These are phyloP conservation scores for Exophiala viscosa DNA, from an alignment of 2,329 filamentous ascomycete genomes.

Conservation along the genomic window DNA sequence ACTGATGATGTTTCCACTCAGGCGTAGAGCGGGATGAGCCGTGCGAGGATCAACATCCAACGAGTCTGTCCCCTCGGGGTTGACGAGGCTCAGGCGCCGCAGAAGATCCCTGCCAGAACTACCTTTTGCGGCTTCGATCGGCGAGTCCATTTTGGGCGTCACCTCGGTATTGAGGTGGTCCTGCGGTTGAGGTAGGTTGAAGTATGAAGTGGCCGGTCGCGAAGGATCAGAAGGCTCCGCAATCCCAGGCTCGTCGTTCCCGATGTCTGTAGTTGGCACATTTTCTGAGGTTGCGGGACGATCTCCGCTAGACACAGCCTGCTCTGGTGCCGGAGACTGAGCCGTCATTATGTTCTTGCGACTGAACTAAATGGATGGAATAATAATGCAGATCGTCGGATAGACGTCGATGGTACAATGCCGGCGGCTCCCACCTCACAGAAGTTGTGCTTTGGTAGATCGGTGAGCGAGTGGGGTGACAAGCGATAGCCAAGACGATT, in stretches of 20 bases:
- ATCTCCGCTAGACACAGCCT: not conserved
- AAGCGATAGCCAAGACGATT: too few species aligned
- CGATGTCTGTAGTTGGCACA: not conserved
- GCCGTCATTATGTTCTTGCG: not conserved
- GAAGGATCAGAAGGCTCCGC: conserved; percentile 35
- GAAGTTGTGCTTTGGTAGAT: too few species aligned
- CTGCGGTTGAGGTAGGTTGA: conserved; percentile 20
- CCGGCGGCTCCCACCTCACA: too few species aligned
- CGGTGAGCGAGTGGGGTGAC: too few species aligned
- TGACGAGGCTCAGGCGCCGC: conserved; percentile 49
- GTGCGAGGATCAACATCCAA: conserved; percentile 52
- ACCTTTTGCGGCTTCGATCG: conserved; percentile 43
- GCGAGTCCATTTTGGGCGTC: conserved; percentile 25
- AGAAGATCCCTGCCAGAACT: conserved; percentile 50
- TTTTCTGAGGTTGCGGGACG: conserved; percentile 4
- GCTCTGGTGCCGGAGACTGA: not conserved
- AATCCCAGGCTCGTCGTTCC: conserved; percentile 5
- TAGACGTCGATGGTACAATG: too few species aligned
- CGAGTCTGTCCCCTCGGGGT: conserved; percentile 23
- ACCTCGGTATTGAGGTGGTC: conserved; percentile 18
- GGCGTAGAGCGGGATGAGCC: conserved; percentile 54
- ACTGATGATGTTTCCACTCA: conserved; percentile 62
- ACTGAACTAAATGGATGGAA: too few species aligned
- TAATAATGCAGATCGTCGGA: too few species aligned
- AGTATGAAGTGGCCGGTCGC: conserved; percentile 21